These are phyloP conservation scores for Aspergillus sclerotioniger DNA, from an alignment of 495 filamentous ascomycete species.

Conservation along the genomic window DNA sequence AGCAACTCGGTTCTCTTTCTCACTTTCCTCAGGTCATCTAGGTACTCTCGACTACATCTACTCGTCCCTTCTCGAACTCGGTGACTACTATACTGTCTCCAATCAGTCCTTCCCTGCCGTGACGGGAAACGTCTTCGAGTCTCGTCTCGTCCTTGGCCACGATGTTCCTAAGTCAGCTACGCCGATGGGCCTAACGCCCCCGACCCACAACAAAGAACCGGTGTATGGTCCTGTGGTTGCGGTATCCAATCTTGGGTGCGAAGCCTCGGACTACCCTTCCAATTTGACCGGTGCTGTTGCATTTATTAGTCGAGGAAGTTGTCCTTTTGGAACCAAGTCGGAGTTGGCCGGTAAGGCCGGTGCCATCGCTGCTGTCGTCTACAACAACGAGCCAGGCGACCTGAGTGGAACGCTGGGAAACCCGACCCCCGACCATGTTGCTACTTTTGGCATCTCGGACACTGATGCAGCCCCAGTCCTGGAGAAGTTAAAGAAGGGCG, in stretches of 20 bases:
- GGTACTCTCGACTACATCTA: conserved; percentile 61
- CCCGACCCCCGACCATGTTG: conserved; percentile 51
- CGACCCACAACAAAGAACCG: conserved; percentile 54
- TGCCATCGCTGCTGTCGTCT: conserved; percentile 59
- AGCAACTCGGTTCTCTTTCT: neutral
- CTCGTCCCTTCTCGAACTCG: conserved; percentile 44
- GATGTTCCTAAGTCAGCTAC: conserved; percentile 47
- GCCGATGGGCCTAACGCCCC: conserved; percentile 59
- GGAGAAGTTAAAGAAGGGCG: conserved; percentile 42
- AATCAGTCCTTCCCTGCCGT: conserved; percentile 60
- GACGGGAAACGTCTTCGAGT: conserved; percentile 56
- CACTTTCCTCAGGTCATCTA: conserved; percentile 45
- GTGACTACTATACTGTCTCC: conserved; percentile 57
- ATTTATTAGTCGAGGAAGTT: conserved; percentile 55
- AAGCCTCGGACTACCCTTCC: conserved; percentile 45
- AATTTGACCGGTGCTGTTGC: conserved; percentile 50
- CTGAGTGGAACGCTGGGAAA: conserved; percentile 54
- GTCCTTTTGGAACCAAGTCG: conserved; percentile 60
- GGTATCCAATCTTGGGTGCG: conserved; percentile 53
- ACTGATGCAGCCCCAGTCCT: conserved; percentile 48
- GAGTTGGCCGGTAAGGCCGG: conserved; percentile 54
- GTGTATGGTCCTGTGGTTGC: conserved; percentile 20
- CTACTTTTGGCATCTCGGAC: conserved; percentile 56
- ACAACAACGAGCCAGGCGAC: conserved; percentile 51
- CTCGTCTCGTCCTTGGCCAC: conserved; percentile 53